Conservation (phyloP, 1,284 basidiomycete species). For the Apiotrichum laibachii region DNA sequence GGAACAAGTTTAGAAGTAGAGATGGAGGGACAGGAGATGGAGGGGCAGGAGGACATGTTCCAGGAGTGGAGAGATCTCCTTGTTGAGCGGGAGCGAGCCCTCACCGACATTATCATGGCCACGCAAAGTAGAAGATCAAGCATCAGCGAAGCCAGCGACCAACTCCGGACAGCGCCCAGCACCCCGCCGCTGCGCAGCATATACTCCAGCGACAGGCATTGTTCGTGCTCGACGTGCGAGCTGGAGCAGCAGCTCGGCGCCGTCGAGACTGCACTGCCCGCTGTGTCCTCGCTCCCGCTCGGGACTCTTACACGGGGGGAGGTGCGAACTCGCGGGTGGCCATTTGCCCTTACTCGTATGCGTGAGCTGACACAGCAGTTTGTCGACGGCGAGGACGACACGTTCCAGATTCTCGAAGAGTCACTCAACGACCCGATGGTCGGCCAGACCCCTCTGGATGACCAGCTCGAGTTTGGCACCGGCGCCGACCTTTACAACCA, state of each 20-base stretch:
- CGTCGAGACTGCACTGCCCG: not conserved
- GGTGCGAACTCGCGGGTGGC: conserved; percentile 4
- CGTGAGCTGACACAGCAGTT: conserved; percentile 27
- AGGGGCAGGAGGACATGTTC: conserved; percentile 2
- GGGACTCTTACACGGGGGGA: conserved; percentile 1
- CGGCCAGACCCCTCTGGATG: conserved; percentile 38
- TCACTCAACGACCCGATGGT: conserved; percentile 45
- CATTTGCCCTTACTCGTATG: not conserved
- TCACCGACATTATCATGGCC: not conserved
- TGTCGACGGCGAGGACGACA: conserved; percentile 48
- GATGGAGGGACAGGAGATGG: not conserved
- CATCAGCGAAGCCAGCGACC: conserved; percentile 1
- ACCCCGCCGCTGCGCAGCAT: not conserved
- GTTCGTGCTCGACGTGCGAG: conserved; percentile 3
- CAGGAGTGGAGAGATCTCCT: conserved; percentile 1
- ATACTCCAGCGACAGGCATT: conserved; percentile 1
- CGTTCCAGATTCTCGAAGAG: conserved; percentile 42
- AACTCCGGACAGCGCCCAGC: not conserved
- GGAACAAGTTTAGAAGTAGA: not conserved
- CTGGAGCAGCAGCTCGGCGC: conserved; percentile 6
- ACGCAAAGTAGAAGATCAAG: not conserved
- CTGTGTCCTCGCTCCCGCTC: not conserved
- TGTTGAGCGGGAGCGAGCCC: not conserved
- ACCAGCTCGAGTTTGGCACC: conserved; percentile 44
- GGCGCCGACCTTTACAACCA: conserved; percentile 10